phyloP scores from a whole-genome alignment of 352 stramenopile genomes.

The Globisporangium carolinianum region DNA sequence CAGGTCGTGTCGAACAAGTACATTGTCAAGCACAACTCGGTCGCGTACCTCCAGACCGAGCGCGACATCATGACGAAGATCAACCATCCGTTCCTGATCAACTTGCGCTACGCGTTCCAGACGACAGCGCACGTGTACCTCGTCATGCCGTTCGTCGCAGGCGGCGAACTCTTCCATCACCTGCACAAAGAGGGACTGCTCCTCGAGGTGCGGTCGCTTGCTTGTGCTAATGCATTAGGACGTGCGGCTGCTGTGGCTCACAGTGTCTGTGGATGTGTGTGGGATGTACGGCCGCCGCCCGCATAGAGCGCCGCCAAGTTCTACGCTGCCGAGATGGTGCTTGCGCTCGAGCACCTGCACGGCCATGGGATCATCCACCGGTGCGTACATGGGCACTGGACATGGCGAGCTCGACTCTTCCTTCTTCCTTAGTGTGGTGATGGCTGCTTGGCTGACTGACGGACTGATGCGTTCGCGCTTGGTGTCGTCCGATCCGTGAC shows the following conservation, averaged over 20 bases:
- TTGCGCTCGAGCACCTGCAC: conserved; percentile 76
- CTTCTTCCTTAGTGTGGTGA: background rate
- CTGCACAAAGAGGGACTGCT: conserved; percentile 56
- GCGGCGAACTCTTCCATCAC: conserved; percentile 66
- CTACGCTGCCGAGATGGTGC: conserved; percentile 80
- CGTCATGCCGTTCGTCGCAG: conserved; percentile 72
- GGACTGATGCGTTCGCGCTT: too few species aligned
- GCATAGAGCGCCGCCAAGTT: conserved; percentile 57
- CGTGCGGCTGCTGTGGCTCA: too few species aligned
- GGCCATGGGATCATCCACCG: conserved; percentile 73
- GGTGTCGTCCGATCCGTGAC: too few species aligned
- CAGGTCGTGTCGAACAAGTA: conserved; percentile 75
- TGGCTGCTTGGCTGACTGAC: too few species aligned
- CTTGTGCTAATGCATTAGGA: too few species aligned
- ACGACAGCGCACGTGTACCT: conserved; percentile 76
- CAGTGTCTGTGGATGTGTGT: too few species aligned
- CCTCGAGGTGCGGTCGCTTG: conserved; percentile 26
- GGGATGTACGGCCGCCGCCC: too few species aligned
- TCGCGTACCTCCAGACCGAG: conserved; percentile 72
- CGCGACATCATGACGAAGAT: conserved; percentile 87
- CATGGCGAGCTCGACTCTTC: background rate
- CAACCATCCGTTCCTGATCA: conserved; percentile 79
- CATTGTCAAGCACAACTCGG: conserved; percentile 80
- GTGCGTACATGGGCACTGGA: conserved; percentile 10
- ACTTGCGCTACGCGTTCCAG: conserved; percentile 76